Base-by-base conservation (phyloP, 1,284 basidiomycete genomes). In the Malassezia caprae region DNA sequence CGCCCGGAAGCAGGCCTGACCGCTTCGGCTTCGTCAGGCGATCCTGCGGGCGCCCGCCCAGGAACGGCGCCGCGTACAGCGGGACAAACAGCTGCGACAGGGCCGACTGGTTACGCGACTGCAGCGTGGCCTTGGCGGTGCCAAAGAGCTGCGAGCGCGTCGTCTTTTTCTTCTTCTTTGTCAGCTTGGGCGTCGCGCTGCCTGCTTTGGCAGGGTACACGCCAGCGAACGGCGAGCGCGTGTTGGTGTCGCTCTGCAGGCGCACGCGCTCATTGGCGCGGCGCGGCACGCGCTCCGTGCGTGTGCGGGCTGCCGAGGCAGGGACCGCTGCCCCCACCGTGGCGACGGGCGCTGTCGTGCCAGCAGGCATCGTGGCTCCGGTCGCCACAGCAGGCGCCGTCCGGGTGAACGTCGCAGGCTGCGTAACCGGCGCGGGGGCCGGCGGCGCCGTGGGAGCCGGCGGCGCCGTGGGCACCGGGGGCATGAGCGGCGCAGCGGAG, bases 71-170 rank as follows among this genome's bases (percentile, higher is more conserved):
- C 46, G 41, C 39, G 41, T 55, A 50, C 42, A 55, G 40, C 47
- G 53, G 53, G 11, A 41, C 32, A 49, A 55, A 49, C 39, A 55
- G 35, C n/a, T 34, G 53, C 23, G 53, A 48, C 17, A 31, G 24
- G 30, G 39, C 46, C 4, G 35, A 40, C 15, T 27, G 30, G 23
- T 46, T 46, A 13, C 27, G 23, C 44, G 44, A 31, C 37, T 39
- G 37, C 37, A 39, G 37, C 37, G 37, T 39, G 19, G 28, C 50
- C 27, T 47, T 34, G 31, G 34, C 19, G 19, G 53, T 40, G 23
- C 23, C 40, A 49, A 55, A 55, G 40, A 46, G 35, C 6, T 35
- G 51, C 26, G 52, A 53, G 10, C 35, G 34, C 8, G 13, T 40
- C 1, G 24, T 19, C 30, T 30, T 40, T 30, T 41, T 48, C 15